Base-by-base conservation (phyloP, 495 filamentous ascomycete genomes). In the Penicillium longicatenatum region DNA sequence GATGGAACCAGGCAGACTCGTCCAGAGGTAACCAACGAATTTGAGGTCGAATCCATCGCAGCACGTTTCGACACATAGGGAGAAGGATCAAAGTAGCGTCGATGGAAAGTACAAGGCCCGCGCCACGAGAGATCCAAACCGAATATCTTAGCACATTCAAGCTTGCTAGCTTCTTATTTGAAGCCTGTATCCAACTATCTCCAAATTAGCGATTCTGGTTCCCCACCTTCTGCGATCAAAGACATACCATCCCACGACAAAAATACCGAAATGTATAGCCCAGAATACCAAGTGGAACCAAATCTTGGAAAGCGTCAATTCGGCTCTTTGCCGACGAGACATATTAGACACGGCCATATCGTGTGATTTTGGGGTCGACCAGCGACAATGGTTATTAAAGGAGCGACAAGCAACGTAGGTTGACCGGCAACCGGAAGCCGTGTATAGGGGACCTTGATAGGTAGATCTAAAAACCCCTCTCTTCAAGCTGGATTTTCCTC, bases 1-100 rank as follows among this genome's bases (percentile, higher is more conserved):
- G 84, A 79, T 99, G 94, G 67, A 98, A 96, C 92, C 92, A 99
- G 63, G 91, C 85, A 24, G 89, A 91, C 74, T 99, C 94, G 66
- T 99, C 94, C 11, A 99, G 81, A 8, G 95, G 93, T 14, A 98
- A 69, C 79, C 88, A 96, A 69, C 84, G 80, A 60, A 97, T 76
- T 81, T 94, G 95, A 16, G 94, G 94, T 62, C 94, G 84, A 52
- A 98, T 70, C 64, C 83, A 87, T 68, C 89, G 82, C 48, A 99
- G 79, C 21, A 97, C 71, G 62, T 92, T 99, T 59, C 94, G 81
- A 80, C 95, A 98, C 83, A 98, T 96, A 9, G 94, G 94, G 53
- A 98, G 75, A 26, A 98, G 68, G 67, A 99, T 97, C 60, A 99
- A 74, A 41, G 89, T 86, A 44, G 84, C 86, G 79, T 99, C 95